Conservation (phyloP, 208 protist genomes). For the Angomonas ambiguus region DNA sequence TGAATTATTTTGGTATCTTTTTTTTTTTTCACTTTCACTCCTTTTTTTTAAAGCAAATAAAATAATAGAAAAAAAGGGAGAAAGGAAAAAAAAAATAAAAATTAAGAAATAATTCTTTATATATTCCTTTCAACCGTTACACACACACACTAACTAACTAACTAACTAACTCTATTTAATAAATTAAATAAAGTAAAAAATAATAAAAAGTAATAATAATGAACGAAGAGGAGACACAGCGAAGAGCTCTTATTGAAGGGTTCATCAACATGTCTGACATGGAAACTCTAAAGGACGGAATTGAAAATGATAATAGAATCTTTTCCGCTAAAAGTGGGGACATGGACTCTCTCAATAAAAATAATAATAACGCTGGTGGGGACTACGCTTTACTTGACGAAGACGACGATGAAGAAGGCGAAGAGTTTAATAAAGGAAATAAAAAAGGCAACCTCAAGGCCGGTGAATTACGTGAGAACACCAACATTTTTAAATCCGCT, state of each 20-base stretch:
- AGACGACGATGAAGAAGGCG: conserved; percentile 20
- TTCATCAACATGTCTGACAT: conserved; percentile 35
- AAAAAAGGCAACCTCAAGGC: conserved; percentile 17
- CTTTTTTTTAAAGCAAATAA: neutral
- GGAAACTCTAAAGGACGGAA: conserved; percentile 15
- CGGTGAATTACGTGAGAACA: conserved; percentile 50
- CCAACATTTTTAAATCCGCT: conserved; percentile 59
- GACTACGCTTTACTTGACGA: neutral
- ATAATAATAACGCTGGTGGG: neutral
- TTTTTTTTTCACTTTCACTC: conserved; percentile 4
- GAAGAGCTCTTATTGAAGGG: conserved; percentile 26
- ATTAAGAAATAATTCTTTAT: neutral
- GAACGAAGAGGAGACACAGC: conserved; percentile 20
- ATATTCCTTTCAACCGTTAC: neutral
- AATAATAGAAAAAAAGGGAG: conserved; percentile 7
- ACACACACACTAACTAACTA: neutral
- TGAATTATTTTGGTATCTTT: conserved; percentile 6
- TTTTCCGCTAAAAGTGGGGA: neutral
- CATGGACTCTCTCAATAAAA: neutral
- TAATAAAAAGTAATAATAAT: neutral
- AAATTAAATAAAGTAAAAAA: neutral
- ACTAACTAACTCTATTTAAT: neutral
- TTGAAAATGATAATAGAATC: conserved; percentile 14
- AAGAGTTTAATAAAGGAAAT: conserved; percentile 32
- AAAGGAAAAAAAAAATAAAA: conserved; percentile 5